phyloP scores from a whole-genome alignment of 345 rosid genomes.

The Syzygium grande region DNA sequence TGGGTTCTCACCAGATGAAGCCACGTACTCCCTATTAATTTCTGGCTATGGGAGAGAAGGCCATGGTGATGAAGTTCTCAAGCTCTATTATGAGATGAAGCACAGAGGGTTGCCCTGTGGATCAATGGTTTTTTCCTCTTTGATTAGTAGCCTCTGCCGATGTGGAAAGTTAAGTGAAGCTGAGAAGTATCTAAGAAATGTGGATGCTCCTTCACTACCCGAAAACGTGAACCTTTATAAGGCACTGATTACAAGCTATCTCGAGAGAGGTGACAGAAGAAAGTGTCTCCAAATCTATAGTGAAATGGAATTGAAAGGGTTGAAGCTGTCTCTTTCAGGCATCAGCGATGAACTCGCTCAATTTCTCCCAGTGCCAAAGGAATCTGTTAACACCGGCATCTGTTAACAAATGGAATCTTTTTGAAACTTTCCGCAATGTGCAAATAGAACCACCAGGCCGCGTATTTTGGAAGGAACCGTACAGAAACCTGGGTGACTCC shows the following conservation, averaged over 20 bases:
- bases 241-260: constrained; percentile 19
- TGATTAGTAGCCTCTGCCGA: constrained; percentile 37
- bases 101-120: constrained; percentile 32
- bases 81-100: constrained; percentile 72
- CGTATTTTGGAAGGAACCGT: background rate
- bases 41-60: constrained; percentile 34
- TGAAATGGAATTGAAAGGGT: constrained; percentile 36
- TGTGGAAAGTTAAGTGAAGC: constrained; percentile 43
- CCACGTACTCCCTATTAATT: constrained; percentile 39
- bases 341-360: background rate
- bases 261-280: constrained; percentile 16
- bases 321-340: constrained; percentile 7
- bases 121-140: constrained; percentile 19
- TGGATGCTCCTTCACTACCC: constrained; percentile 25
- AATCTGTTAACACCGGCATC: background rate
- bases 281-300: constrained; percentile 22
- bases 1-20: constrained; percentile 45
- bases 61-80: constrained; percentile 43
- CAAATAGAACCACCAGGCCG: background rate
- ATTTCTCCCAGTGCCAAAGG: background rate
- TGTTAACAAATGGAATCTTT: background rate
- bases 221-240: constrained; percentile 31
- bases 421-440: background rate
- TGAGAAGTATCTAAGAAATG: constrained; percentile 39
- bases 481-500: background rate